Evolutionary conservation across 2,329 filamentous ascomycete species (phyloP).

Genomic region (Beauveria scarabaeidicola): DNA sequence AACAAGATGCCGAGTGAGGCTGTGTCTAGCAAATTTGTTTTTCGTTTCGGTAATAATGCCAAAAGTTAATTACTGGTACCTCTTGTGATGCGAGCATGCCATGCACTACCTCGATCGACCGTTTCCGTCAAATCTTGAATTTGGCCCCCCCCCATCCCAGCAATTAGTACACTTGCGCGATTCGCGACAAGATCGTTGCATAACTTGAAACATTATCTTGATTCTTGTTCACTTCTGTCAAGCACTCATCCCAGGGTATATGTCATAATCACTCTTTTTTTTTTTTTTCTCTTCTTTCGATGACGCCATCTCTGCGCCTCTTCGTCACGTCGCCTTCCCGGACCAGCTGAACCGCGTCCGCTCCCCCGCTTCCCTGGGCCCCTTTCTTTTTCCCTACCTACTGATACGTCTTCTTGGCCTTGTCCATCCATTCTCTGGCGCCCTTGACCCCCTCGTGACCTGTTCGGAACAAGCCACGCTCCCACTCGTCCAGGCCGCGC

Average conservation of each 20-base stretch:
- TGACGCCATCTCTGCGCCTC: not conserved
- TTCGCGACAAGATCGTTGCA: not conserved
- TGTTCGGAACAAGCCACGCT: slow-evolving; percentile 66
- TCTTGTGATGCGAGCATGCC: not conserved
- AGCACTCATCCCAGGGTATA: not conserved
- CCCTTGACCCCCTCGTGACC: slow-evolving; percentile 67
- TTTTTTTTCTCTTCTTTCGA: too few species aligned
- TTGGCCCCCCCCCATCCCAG: not conserved
- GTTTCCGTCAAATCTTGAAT: not conserved
- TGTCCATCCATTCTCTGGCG: slow-evolving; percentile 62
- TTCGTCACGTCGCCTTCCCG: not conserved
- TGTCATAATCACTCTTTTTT: not conserved
- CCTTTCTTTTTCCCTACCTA: slow-evolving; percentile 13
- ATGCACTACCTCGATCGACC: not conserved
- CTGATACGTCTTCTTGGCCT: slow-evolving; percentile 34
- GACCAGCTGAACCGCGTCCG: not conserved
- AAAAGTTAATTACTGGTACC: not conserved
- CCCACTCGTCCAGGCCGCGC: slow-evolving; percentile 80
- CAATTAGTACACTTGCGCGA: not conserved
- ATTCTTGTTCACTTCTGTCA: not conserved
- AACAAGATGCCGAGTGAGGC: not conserved
- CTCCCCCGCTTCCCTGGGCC: not conserved
- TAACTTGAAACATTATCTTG: not conserved
- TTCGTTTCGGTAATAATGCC: not conserved
- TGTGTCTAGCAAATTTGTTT: not conserved